These are phyloP conservation scores for Leccinum sublutescens DNA, from an alignment of 768 basidiomycete species.

Conservation along the genomic window DNA sequence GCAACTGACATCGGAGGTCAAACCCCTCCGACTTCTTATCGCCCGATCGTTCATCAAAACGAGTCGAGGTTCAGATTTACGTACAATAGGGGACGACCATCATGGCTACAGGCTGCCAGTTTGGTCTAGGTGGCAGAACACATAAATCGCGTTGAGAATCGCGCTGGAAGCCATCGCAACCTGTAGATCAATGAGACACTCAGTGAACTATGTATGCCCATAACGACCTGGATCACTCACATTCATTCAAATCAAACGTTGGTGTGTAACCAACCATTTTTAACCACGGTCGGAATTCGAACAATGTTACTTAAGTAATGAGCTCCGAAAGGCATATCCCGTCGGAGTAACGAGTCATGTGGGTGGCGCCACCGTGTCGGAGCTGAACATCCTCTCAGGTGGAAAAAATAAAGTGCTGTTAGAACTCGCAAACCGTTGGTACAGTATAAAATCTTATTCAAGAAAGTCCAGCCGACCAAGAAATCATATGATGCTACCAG, in stretches of 20 bases:
- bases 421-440: background rate
- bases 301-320: background rate
- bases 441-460: background rate
- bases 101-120: background rate
- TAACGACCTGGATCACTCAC: background rate
- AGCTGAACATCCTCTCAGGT: background rate
- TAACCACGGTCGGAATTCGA: background rate
- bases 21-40: conserved; percentile 25
- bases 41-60: conserved; percentile 4
- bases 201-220: background rate
- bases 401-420: background rate
- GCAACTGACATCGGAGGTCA: conserved; percentile 19
- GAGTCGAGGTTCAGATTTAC: background rate
- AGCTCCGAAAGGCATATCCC: background rate
- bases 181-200: background rate
- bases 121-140: background rate
- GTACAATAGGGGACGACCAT: background rate
- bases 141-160: background rate
- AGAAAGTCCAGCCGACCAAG: background rate
- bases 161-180: too few relatives aligned
- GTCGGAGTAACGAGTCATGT: background rate
- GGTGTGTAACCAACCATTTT: background rate
- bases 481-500: background rate
- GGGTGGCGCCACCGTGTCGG: background rate
- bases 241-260: background rate